Evolutionary conservation across 495 filamentous ascomycete genomes (phyloP).

Genomic region (Penicillium psychrofluorescens): DNA sequence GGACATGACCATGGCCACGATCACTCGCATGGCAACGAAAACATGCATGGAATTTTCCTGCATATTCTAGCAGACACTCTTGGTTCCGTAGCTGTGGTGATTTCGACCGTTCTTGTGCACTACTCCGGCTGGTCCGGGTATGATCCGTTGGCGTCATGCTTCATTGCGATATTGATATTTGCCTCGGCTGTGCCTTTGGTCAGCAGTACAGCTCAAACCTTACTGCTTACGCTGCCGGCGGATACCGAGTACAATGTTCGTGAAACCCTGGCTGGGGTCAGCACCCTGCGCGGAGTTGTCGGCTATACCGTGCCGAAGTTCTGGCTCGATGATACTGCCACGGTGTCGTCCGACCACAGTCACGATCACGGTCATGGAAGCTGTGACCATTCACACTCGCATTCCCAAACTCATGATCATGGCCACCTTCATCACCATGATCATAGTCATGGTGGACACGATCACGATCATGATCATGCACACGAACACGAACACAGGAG

Average conservation of each 20-base stretch:
- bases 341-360: slow-evolving; percentile 15
- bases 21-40: slow-evolving; percentile 77
- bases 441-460: slow-evolving; percentile 8
- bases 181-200: slow-evolving; percentile 83
- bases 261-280: slow-evolving; percentile 76
- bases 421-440: slow-evolving; percentile 17
- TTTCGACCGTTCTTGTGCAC: slow-evolving; percentile 82
- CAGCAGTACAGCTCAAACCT: slow-evolving; percentile 67
- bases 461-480: slow-evolving; percentile 14
- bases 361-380: slow-evolving; percentile 20
- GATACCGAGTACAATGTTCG: slow-evolving; percentile 85
- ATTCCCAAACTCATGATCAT: slow-evolving; percentile 19
- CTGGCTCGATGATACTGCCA: slow-evolving; percentile 74
- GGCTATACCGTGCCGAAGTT: slow-evolving; percentile 86
- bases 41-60: slow-evolving; percentile 98
- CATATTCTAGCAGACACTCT: slow-evolving; percentile 94
- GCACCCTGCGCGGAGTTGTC: slow-evolving; percentile 73
- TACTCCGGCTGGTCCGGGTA: slow-evolving; percentile 87
- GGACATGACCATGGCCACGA: slow-evolving; percentile 61
- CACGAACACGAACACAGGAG: slow-evolving; percentile 27
- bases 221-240: slow-evolving; percentile 78
- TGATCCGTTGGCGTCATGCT: slow-evolving; percentile 87
- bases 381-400: slow-evolving; percentile 14
- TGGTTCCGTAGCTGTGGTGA: slow-evolving; percentile 88
- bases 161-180: slow-evolving; percentile 91